Conservation (phyloP, 2,329 filamentous ascomycete species). For the Fusarium solani-melongenae region DNA sequence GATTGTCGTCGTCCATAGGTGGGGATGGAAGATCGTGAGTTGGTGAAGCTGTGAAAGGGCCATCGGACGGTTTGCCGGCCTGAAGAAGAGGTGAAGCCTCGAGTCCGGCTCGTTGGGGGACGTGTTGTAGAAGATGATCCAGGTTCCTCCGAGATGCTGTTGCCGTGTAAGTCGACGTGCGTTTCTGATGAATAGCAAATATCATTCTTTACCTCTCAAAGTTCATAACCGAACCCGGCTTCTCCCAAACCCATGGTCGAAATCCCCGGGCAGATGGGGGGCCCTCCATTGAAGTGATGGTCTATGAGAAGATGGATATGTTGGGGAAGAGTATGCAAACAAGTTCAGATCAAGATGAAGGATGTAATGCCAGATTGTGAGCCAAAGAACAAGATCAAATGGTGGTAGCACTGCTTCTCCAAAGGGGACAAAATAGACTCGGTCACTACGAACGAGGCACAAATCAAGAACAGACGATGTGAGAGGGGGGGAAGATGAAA, state of each 20-base stretch:
- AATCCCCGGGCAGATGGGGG: constrained; percentile 38
- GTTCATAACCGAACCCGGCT: constrained; percentile 38
- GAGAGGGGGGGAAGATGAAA: constrained; percentile 7
- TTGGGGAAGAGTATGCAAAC: constrained; percentile 6
- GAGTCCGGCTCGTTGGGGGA: constrained; percentile 37
- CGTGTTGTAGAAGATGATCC: constrained; percentile 28
- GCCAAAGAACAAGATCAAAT: constrained; percentile 17
- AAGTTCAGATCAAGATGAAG: constrained; percentile 19
- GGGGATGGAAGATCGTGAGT: constrained; percentile 42
- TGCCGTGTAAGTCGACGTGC: constrained; percentile 12
- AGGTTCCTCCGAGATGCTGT: constrained; percentile 42
- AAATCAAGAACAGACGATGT: constrained; percentile 10
- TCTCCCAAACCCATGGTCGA: constrained; percentile 37
- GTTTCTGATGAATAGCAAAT: constrained; percentile 4
- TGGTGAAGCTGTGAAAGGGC: constrained; percentile 45
- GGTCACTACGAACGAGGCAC: constrained; percentile 27
- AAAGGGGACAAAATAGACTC: constrained; percentile 24
- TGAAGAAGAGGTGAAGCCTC: constrained; percentile 42
- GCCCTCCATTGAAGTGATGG: constrained; percentile 36
- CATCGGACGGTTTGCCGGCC: constrained; percentile 42
- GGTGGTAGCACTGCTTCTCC: constrained; percentile 35
- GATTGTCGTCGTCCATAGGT: constrained; percentile 30
- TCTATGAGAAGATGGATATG: constrained; percentile 13
- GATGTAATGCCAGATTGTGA: constrained; percentile 5
- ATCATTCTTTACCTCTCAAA: constrained; percentile 38